A percentile compares a stretch with the other conserved stretches of the same genome.
Conservation (phyloP, 352 stramenopile genomes). For the Blastocystis hominis region DNA sequence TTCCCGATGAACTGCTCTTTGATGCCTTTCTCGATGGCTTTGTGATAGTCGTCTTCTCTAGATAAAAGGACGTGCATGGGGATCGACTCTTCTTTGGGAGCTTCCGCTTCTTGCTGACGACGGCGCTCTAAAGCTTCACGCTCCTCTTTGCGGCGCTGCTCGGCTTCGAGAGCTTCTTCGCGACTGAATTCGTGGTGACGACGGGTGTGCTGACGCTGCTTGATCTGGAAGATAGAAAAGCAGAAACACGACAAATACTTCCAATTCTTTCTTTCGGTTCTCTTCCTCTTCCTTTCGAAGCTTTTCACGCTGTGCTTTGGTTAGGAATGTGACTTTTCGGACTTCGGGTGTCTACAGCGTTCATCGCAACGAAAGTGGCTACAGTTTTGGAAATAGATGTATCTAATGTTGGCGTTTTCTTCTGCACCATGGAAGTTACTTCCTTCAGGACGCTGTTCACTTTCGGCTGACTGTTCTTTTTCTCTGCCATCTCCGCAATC, state of each 20-base stretch:
- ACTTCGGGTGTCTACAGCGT: not conserved
- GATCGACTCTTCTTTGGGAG: constrained; percentile 20
- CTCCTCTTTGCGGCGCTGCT: constrained; percentile 64
- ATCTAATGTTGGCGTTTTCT: not conserved
- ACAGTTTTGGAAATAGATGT: not conserved
- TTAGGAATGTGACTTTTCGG: constrained; percentile 42
- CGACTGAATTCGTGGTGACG: not conserved
- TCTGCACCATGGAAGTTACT: not conserved
- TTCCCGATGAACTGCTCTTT: constrained; percentile 81
- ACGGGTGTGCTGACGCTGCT: not conserved
- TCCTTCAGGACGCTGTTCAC: constrained; percentile 16
- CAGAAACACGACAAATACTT: not conserved
- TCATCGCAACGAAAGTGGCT: not conserved
- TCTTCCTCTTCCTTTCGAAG: not conserved
- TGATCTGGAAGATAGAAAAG: not conserved
- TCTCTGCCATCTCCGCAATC: constrained; percentile 46
- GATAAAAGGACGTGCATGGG: not conserved
- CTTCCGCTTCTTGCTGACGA: constrained; percentile 65
- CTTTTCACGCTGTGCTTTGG: constrained; percentile 52
- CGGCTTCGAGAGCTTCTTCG: constrained; percentile 54
- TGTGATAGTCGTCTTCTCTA: constrained; percentile 39
- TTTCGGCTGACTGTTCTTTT: not conserved
- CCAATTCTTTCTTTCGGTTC: constrained; percentile 1
- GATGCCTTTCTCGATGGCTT: constrained; percentile 61
- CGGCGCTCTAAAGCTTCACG: constrained; percentile 50